Base-by-base conservation (phyloP, 805 yeast genomes). In the Hanseniaspora clermontiae region DNA sequence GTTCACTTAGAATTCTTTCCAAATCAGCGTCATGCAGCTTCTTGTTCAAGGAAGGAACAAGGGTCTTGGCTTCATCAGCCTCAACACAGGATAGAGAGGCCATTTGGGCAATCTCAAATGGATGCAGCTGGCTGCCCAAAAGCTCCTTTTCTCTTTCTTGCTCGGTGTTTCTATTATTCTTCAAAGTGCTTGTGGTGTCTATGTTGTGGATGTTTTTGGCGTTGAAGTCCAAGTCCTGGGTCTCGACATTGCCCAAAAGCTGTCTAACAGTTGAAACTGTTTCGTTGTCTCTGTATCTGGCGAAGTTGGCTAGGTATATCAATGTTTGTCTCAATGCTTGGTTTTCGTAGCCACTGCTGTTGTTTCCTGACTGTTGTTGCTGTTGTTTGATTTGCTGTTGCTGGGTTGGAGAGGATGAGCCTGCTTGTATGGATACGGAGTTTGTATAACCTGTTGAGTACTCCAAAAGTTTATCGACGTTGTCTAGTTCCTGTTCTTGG, bases 201-300 rank as follows among this genome's bases (percentile, higher is more conserved):
- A 52, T 52, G 31, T 52, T 52, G 39, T 52, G 56, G 17, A 52
- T 55, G 19, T 49, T 55, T 64, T 83, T 84, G 61, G 87, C 95
- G 43, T 55, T 55, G 46, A 34, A 52, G 24, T 52, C 56, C 27
- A 52, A 52, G 34, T 52, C 56, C 12, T 49, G 52, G 0, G 58
- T 50, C 29, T 39, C 52, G 50, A 84, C 80, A 31, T 83, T 73
- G 60, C 80, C 82, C 65, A 93, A 75, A 60, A 93, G 72, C 62
- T 85, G 87, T 66, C 91, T 97, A 20, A 89, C 97, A 0, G 97
- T 96, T 58, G 87, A 83, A 37, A 93, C 90, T 0, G 97, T 88
- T 60, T 90, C 90, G 42, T 88, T 84, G 68, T 89, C 95, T 71
- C 88, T 83, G 70, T 91, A 93, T 63, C 97, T 77, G 3, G 96